These are phyloP conservation scores for Lasiosphaeriaceae sp. DNA, from an alignment of 495 filamentous ascomycete genomes.

Conservation along the genomic window DNA sequence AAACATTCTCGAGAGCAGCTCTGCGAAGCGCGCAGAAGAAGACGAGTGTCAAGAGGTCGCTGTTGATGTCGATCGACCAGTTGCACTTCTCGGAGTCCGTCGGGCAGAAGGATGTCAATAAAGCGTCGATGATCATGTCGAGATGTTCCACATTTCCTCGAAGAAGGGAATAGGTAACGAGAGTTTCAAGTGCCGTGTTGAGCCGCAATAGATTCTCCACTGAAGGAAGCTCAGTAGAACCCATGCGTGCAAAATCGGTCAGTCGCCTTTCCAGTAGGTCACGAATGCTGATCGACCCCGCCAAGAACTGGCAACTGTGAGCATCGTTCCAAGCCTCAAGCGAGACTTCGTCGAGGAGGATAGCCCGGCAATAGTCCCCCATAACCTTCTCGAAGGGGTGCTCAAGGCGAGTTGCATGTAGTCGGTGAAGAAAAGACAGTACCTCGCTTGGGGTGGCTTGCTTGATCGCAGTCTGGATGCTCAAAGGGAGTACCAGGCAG, in stretches of 20 bases:
- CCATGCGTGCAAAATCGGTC: constrained; percentile 1
- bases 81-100: constrained; percentile 3
- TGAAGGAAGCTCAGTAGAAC: constrained; percentile 7
- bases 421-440: constrained; percentile 18
- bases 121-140: constrained; percentile 6
- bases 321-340: constrained; percentile 16
- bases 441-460: constrained; percentile 16
- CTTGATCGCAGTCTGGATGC: constrained; percentile 19
- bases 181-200: background rate
- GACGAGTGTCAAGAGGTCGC: constrained; percentile 17
- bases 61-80: constrained; percentile 18
- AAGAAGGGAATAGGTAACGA: constrained; percentile 9
- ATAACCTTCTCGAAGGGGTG: constrained; percentile 17
- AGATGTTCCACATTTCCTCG: constrained; percentile 9
- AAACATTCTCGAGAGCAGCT: constrained; percentile 22
- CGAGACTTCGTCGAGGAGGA: constrained; percentile 16
- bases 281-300: constrained; percentile 10
- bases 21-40: constrained; percentile 23
- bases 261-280: constrained; percentile 15
- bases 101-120: constrained; percentile 12
- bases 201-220: constrained; percentile 5
- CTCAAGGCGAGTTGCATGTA: constrained; percentile 6
- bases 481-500: constrained; percentile 5
- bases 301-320: constrained; percentile 10
- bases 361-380: constrained; percentile 9